Evolutionary conservation across 768 basidiomycete species (phyloP).

Genomic region (Lactifluus pinguis): DNA sequence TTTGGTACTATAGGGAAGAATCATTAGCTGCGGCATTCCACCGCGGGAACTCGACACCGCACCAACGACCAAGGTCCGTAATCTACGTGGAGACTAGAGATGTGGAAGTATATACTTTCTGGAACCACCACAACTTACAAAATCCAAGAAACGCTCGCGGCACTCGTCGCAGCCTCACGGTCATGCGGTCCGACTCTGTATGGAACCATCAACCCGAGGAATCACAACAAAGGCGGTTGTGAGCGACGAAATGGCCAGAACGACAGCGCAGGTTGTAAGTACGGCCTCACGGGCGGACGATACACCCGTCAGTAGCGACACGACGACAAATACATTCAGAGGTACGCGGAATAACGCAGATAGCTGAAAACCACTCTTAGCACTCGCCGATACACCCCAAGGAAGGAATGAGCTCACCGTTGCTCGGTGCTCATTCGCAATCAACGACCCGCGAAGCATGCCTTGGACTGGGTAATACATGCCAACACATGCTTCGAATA

Average conservation of each 20-base stretch:
- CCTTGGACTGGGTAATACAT: constrained; percentile 77
- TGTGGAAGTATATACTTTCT: background rate
- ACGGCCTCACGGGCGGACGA: constrained; percentile 55
- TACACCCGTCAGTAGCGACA: constrained; percentile 59
- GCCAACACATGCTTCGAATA: constrained; percentile 69
- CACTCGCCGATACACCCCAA: background rate
- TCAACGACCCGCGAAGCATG: constrained; percentile 56
- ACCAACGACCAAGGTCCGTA: background rate
- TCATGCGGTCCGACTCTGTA: constrained; percentile 9
- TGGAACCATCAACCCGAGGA: constrained; percentile 7
- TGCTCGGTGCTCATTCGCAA: constrained; percentile 64
- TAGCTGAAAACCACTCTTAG: constrained; percentile 31
- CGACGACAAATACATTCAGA: constrained; percentile 64
- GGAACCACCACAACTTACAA: background rate
- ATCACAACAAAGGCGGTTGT: constrained; percentile 43
- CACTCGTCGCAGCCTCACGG: constrained; percentile 22
- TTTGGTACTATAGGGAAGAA: background rate
- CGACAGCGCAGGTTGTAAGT: constrained; percentile 46
- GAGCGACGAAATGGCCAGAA: constrained; percentile 50
- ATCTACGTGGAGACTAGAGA: background rate
- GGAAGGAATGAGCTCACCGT: constrained; percentile 39
- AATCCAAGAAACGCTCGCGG: background rate
- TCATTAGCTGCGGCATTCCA: background rate
- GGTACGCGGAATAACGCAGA: constrained; percentile 68
- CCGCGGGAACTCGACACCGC: background rate